Percentiles rank a stretch among this genome's conserved stretches.
phyloP scores from a whole-genome alignment of 768 basidiomycete genomes.

The Hysterangium stoloniferum region DNA sequence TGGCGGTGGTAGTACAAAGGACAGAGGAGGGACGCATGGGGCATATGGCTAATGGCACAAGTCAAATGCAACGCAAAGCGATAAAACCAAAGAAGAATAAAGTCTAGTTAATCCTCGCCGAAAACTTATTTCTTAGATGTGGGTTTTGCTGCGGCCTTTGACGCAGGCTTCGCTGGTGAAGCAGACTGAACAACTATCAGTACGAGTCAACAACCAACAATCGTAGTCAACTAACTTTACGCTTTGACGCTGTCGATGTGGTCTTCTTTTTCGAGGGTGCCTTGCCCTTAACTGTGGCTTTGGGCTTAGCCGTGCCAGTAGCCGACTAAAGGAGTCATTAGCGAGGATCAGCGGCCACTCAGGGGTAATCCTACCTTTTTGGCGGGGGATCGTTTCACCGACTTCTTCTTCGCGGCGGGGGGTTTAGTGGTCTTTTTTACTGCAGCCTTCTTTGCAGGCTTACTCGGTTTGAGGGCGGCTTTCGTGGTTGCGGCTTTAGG shows the following conservation, averaged over 20 bases:
- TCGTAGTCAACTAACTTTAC: slow-evolving; percentile 23
- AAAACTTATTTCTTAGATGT: slow-evolving; percentile 12
- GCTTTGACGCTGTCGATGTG: slow-evolving; percentile 2
- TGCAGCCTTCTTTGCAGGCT: slow-evolving; percentile 35
- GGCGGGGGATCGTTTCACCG: slow-evolving; percentile 43
- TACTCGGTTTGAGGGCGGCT: slow-evolving; percentile 21
- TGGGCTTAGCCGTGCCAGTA: slow-evolving; percentile 40
- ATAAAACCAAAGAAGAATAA: neutral
- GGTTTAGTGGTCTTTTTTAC: slow-evolving; percentile 31
- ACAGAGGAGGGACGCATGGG: neutral
- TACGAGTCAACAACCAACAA: neutral
- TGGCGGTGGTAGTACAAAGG: neutral
- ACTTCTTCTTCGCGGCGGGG: slow-evolving; percentile 30
- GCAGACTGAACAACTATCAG: neutral
- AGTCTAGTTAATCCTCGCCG: neutral
- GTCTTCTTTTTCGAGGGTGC: slow-evolving; percentile 22
- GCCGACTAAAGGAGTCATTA: slow-evolving; percentile 32
- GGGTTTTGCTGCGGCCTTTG: slow-evolving; percentile 22
- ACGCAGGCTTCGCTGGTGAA: slow-evolving; percentile 18
- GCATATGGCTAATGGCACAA: slow-evolving; percentile 7
- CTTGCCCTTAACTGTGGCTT: slow-evolving; percentile 21
- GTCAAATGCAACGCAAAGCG: neutral
- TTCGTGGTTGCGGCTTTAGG: slow-evolving; percentile 14
- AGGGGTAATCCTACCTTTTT: slow-evolving; percentile 48
- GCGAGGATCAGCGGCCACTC: slow-evolving; percentile 1